A percentile compares a stretch with the other conserved stretches of the same genome.
Evolutionary conservation across 2,329 filamentous ascomycete species (phyloP).

Genomic region (Fusarium ambrosium): DNA sequence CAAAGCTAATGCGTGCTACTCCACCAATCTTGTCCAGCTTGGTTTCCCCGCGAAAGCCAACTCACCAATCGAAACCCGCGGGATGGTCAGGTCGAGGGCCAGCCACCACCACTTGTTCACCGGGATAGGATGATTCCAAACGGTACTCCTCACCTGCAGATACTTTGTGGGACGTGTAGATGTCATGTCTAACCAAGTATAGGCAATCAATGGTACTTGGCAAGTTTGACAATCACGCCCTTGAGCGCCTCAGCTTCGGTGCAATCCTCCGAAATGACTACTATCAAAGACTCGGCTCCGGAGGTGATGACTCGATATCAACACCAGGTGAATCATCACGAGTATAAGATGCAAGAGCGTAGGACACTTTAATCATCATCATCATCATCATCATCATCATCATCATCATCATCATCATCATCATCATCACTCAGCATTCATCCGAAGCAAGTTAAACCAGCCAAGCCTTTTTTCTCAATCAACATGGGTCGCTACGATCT

Average conservation of each 20-base stretch:
- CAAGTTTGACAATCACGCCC: slow-evolving; percentile 6
- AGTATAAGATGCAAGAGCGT: slow-evolving; percentile 18
- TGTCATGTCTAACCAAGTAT: background rate
- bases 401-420: background rate
- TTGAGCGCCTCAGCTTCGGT: slow-evolving; percentile 13
- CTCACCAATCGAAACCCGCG: slow-evolving; percentile 37
- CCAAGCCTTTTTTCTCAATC: background rate
- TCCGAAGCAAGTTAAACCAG: background rate
- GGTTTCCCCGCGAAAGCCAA: slow-evolving; percentile 22
- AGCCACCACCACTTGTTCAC: slow-evolving; percentile 26
- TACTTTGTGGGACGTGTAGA: background rate
- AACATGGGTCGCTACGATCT: slow-evolving; percentile 57
- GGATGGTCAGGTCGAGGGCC: slow-evolving; percentile 40
- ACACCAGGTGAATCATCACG: background rate
- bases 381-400: background rate
- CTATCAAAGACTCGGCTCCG: slow-evolving; percentile 18
- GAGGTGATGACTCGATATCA: background rate
- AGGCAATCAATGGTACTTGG: background rate
- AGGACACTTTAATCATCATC: background rate
- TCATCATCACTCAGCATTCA: background rate
- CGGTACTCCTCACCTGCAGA: background rate
- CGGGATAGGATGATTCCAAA: background rate
- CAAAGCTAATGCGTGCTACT: slow-evolving; percentile 4
- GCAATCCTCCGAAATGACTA: slow-evolving; percentile 5
- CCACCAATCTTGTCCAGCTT: slow-evolving; percentile 3